These are phyloP conservation scores for Aspergillus homomorphus DNA, from an alignment of 495 filamentous ascomycete genomes.

Conservation along the genomic window DNA sequence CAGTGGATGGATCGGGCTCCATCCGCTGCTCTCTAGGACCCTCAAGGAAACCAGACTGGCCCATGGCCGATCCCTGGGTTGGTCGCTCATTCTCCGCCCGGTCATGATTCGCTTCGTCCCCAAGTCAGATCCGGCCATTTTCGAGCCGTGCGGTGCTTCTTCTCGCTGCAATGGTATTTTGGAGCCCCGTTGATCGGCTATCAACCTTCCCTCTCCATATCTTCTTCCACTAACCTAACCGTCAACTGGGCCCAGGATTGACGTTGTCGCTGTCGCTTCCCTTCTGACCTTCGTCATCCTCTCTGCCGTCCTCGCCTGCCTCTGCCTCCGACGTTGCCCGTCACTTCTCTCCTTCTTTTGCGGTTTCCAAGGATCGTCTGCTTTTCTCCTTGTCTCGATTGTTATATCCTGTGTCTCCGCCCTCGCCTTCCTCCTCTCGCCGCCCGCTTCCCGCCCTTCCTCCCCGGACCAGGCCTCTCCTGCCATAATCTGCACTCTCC, in stretches of 20 bases:
- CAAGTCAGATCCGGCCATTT: conserved; percentile 4
- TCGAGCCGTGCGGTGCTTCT: conserved; percentile 7
- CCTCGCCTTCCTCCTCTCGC: not conserved
- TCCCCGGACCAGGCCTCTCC: not conserved
- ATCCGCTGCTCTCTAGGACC: not conserved
- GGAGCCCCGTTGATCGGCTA: conserved; percentile 16
- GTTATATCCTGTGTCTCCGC: not conserved
- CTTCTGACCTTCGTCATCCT: conserved; percentile 6
- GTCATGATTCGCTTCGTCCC: conserved; percentile 12
- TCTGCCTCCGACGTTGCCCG: not conserved
- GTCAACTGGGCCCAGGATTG: not conserved
- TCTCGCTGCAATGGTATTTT: conserved; percentile 3
- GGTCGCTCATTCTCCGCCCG: conserved; percentile 12
- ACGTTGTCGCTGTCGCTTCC: conserved; percentile 5
- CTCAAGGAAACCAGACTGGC: conserved; percentile 8
- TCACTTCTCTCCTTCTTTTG: not conserved
- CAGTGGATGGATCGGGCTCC: not conserved
- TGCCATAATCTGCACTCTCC: not conserved
- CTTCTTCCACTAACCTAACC: not conserved
- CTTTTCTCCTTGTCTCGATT: not conserved
- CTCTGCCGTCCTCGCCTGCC: conserved; percentile 1
- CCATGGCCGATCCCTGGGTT: conserved; percentile 17
- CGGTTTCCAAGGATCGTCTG: conserved; percentile 1
- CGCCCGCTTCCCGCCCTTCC: not conserved
- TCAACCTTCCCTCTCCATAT: conserved; percentile 3